Percentiles rank a stretch among this genome's conserved stretches.
Conservation (phyloP, 257 asterid species). For the Primulina huaijiensis region DNA sequence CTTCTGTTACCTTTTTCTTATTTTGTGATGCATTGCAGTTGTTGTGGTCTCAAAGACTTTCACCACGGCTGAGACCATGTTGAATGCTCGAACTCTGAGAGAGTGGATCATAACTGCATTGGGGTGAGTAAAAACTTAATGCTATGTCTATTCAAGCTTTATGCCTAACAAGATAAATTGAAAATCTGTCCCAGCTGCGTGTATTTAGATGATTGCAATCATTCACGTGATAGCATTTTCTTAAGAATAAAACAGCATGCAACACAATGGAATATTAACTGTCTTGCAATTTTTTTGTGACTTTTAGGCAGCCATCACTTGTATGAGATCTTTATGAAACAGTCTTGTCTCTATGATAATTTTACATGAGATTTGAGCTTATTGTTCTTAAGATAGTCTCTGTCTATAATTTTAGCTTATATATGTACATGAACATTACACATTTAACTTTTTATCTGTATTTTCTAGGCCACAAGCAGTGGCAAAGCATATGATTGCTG, state of each 20-base stretch:
- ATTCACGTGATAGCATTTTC: constrained; percentile 15
- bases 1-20: constrained; percentile 9
- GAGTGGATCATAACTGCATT: constrained; percentile 93
- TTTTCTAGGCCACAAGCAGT: constrained; percentile 85
- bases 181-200: constrained; percentile 7
- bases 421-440: not conserved
- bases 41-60: constrained; percentile 98
- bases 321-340: constrained; percentile 13
- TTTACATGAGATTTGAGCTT: constrained; percentile 6
- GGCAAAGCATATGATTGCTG: constrained; percentile 99
- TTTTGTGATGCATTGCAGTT: constrained; percentile 45
- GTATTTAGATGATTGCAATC: constrained; percentile 13
- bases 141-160: constrained; percentile 9
- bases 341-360: constrained; percentile 3
- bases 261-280: constrained; percentile 4
- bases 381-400: constrained; percentile 18
- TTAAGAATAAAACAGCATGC: not conserved
- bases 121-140: constrained; percentile 55
- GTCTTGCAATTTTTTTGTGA: constrained; percentile 5
- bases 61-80: constrained; percentile 99
- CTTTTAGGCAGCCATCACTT: constrained; percentile 4
- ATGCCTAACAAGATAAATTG: constrained; percentile 12
- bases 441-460: constrained; percentile 1
- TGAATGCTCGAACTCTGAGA: constrained; percentile 92
- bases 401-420: constrained; percentile 4